Conservation (phyloP, 345 rosid genomes). For the Ceriops zippeliana region DNA sequence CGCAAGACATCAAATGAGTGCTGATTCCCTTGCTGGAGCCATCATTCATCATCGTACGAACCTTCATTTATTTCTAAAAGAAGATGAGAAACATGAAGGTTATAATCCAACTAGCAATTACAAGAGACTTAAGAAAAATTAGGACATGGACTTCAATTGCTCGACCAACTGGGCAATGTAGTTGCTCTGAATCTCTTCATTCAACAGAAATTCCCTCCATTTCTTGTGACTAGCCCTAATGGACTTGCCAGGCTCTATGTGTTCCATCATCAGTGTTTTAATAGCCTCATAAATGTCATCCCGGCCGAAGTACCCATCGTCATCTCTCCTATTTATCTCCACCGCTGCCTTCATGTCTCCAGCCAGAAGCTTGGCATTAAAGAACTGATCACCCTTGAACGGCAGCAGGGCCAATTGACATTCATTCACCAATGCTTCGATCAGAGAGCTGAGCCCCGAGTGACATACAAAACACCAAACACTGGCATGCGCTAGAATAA, state of each 20-base stretch:
- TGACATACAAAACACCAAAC: slow-evolving; percentile 34
- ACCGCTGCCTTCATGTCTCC: slow-evolving; percentile 29
- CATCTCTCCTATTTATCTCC: slow-evolving; percentile 29
- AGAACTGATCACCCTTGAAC: slow-evolving; percentile 35
- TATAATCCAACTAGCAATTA: too few relatives aligned
- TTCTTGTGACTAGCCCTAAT: slow-evolving; percentile 28
- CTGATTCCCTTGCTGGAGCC: too few relatives aligned
- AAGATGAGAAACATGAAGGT: too few relatives aligned
- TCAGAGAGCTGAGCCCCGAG: slow-evolving; percentile 32
- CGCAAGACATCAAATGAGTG: too few relatives aligned
- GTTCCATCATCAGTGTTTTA: slow-evolving; percentile 26
- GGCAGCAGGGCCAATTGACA: slow-evolving; percentile 38
- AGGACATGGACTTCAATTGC: slow-evolving; percentile 22
- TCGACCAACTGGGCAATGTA: slow-evolving; percentile 17
- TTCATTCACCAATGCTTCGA: slow-evolving; percentile 31
- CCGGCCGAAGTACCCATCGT: slow-evolving; percentile 31
- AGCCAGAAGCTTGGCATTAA: slow-evolving; percentile 31
- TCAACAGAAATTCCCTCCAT: slow-evolving; percentile 31
- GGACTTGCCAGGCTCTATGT: slow-evolving; percentile 29
- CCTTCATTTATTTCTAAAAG: too few relatives aligned
- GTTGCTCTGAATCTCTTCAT: slow-evolving; percentile 18
- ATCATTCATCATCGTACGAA: too few relatives aligned
- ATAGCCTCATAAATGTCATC: slow-evolving; percentile 27
- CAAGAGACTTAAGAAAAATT: background rate
- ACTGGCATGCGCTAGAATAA: slow-evolving; percentile 21